Evolutionary conservation across 1,284 basidiomycete genomes (phyloP).

Genomic region (Irpex lacteus): DNA sequence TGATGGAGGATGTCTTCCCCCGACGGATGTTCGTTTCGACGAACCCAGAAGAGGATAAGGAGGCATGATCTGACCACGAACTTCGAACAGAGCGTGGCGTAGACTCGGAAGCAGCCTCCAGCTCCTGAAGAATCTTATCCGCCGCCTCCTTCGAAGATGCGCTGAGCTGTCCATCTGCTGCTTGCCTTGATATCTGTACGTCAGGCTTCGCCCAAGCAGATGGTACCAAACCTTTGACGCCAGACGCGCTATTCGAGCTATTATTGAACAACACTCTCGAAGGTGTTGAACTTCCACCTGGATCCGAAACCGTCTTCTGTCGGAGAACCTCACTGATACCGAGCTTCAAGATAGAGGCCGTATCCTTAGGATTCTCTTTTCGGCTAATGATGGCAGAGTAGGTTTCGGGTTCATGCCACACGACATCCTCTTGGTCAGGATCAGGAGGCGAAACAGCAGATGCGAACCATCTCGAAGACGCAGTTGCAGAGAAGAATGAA

Average conservation of each 20-base stretch:
- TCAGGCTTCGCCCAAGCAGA: slow-evolving; percentile 59
- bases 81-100: slow-evolving; percentile 14
- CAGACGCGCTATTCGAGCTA: slow-evolving; percentile 11
- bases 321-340: slow-evolving; percentile 61
- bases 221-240: slow-evolving; percentile 21
- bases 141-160: slow-evolving; percentile 32
- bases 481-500: slow-evolving; percentile 38
- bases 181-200: slow-evolving; percentile 49
- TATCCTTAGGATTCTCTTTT: slow-evolving; percentile 61
- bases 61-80: slow-evolving; percentile 23
- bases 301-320: slow-evolving; percentile 39
- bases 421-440: slow-evolving; percentile 54
- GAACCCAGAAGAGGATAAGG: slow-evolving; percentile 25
- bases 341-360: slow-evolving; percentile 43
- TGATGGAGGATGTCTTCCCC: slow-evolving; percentile 37
- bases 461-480: slow-evolving; percentile 45
- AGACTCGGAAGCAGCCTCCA: slow-evolving; percentile 34
- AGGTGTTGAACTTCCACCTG: slow-evolving; percentile 3
- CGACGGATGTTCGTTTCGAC: slow-evolving; percentile 39
- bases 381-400: slow-evolving; percentile 58
- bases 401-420: slow-evolving; percentile 60
- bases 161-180: slow-evolving; percentile 48
- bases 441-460: slow-evolving; percentile 41
- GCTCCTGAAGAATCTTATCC: slow-evolving; percentile 48
- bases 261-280: slow-evolving; percentile 14